These are phyloP conservation scores for Nakazawaea molendinolei DNA, from an alignment of 805 yeast species.

Conservation along the genomic window DNA sequence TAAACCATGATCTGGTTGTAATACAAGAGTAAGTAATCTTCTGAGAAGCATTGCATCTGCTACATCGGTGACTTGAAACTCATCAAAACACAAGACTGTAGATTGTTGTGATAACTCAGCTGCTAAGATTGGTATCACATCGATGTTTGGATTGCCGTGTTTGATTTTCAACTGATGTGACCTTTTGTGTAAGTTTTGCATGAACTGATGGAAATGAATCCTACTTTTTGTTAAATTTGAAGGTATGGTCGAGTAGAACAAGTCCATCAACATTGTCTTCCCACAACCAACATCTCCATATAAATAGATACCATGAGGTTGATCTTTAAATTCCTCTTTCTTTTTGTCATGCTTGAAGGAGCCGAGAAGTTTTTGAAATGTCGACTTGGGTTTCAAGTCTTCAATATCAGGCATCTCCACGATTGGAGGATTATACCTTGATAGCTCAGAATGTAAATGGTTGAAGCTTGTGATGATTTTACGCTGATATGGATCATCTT, in stretches of 20 bases:
- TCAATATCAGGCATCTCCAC: conserved; percentile 46
- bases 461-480: conserved; percentile 59
- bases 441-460: conserved; percentile 47
- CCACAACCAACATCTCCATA: conserved; percentile 99
- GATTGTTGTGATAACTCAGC: conserved; percentile 72
- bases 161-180: conserved; percentile 65
- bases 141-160: conserved; percentile 61
- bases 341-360: conserved; percentile 1
- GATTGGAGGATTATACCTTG: conserved; percentile 54
- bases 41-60: conserved; percentile 97
- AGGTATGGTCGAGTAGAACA: conserved; percentile 84
- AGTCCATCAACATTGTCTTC: conserved; percentile 96
- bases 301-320: conserved; percentile 81
- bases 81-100: conserved; percentile 88
- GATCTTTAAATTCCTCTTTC: conserved; percentile 21
- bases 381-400: conserved; percentile 43
- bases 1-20: conserved; percentile 73
- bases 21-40: conserved; percentile 57
- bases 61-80: conserved; percentile 96
- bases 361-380: conserved; percentile 20
- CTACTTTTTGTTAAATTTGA: conserved; percentile 68
- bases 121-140: conserved; percentile 79
- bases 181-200: conserved; percentile 89
- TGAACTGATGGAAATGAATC: conserved; percentile 93
- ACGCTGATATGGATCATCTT: conserved; percentile 78